Base-by-base conservation (phyloP, 139 green algal genomes). In the Picochlorum costavermella region DNA sequence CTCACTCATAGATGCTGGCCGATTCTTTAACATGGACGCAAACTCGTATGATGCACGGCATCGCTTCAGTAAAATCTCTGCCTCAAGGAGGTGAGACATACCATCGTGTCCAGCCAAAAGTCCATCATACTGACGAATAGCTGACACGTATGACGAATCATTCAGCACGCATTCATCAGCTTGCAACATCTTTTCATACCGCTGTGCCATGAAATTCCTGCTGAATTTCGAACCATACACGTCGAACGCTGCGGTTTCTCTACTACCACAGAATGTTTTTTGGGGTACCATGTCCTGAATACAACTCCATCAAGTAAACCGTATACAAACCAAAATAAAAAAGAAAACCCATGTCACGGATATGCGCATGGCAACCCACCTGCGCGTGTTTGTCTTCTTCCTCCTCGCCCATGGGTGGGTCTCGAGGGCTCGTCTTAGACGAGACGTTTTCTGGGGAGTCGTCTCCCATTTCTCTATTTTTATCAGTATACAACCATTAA, bases 1-100 rank as follows among this genome's bases (percentile, higher is more conserved):
- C 76, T 92, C 85, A 4, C 72, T 84, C 23, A 70, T 20, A 2
- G 50, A 56, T 1, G 69, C 62, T 3, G 69, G 69, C 33, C 70
- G 70, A 43, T 29, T 29, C 5, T 63, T 20, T 40, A 76, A 56
- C 20, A 69, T 49, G 31, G 58, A 26, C 43, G 56, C 65, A n/a
- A 75, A n/a, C 6, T 10, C 9, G 2, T 37, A 58, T n/a, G 58
- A 57, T 6, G 68, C 68, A 9, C 46, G 25, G 4, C 43, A 50
- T 20, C 68, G 30, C 0, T 40, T 23, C n/a, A 62, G 5, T 2
- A 25, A 25, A 40, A 40, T 40, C 33, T 40, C 33, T 40, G 33
- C 33, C 11, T 40, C 33, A 26, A 4, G 26, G 29, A n/a, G 20
- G 11, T 48, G 14, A 29, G 10, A 46, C 53, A 57, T n/a, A 20